Conservation (phyloP, 164 flowering plant species). For the Vitis vinifera region DNA sequence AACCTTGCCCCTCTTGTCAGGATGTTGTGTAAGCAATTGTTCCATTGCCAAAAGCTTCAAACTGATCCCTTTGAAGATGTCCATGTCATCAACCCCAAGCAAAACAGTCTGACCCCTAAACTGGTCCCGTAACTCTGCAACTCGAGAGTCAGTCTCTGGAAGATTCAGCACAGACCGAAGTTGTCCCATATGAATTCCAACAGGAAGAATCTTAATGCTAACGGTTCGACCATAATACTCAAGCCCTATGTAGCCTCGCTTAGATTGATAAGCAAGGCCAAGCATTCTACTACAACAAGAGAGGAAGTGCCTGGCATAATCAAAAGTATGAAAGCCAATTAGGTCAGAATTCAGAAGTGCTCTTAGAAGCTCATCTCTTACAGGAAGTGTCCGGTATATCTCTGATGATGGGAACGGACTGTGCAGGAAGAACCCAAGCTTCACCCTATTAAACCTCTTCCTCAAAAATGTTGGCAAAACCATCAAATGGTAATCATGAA, state of each 20-base stretch:
- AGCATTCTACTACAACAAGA: conserved; percentile 57
- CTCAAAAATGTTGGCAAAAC: conserved; percentile 50
- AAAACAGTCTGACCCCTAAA: conserved; percentile 37
- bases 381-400: conserved; percentile 47
- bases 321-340: conserved; percentile 51
- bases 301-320: conserved; percentile 54
- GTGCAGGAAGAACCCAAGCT: conserved; percentile 48
- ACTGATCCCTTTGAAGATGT: conserved; percentile 50
- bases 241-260: conserved; percentile 51
- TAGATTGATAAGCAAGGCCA: conserved; percentile 50
- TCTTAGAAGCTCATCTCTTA: conserved; percentile 46
- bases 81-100: conserved; percentile 57
- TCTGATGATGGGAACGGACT: conserved; percentile 55
- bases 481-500: conserved; percentile 57
- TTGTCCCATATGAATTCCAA: conserved; percentile 48
- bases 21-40: conserved; percentile 44
- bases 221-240: conserved; percentile 53
- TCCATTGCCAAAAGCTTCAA: conserved; percentile 53
- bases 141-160: conserved; percentile 34
- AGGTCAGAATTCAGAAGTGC: conserved; percentile 49
- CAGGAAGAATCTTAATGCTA: conserved; percentile 51
- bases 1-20: conserved; percentile 36
- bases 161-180: conserved; percentile 36
- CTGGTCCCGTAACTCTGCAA: conserved; percentile 33
- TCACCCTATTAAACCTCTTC: conserved; percentile 47